Base-by-base conservation (phyloP, 257 asterid genomes). In the Salvia rosmarinus region DNA sequence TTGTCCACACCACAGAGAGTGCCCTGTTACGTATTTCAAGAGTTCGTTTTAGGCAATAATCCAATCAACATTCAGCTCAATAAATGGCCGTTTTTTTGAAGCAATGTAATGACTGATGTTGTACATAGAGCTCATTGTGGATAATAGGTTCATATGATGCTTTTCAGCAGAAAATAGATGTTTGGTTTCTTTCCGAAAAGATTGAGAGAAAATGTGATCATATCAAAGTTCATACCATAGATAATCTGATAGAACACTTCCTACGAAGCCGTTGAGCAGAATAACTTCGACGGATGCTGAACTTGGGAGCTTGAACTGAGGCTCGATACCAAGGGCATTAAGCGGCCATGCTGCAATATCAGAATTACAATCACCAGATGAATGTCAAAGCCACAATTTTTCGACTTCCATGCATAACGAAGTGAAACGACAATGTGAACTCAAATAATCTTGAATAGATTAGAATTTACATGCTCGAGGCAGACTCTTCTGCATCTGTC, bases 1-100 rank as follows among this genome's bases (percentile, higher is more conserved):
- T 87, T 30, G 97, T 91, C 93, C 96, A 89, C 21, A 89, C 85
- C 0, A 91, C 95, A 49, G 96, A 89, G 40, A 91, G 82, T 20
- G 95, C 95, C 95, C 93, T 91, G 81, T 75, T 35, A 52, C 70
- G 77, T 57, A 63, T 20, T 30, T 17, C 47, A 21, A 73, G 32
- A 46, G 58, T 35, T 50, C 30, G 19, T 17, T 28, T 28, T 54
- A 64, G 43, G 37, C 20, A 37, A 5, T 55, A 28, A 28, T 65
- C 11, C 51, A 20, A n/a, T 14, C 58, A 46, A 28, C 28, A 68
- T 30, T 25, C n/a, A n/a, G n/a, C n/a, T n/a, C n/a, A n/a, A n/a
- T n/a, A n/a, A n/a, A n/a, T n/a, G n/a, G n/a, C n/a, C n/a, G n/a
- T n/a, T n/a, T n/a, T n/a, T n/a, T n/a, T n/a, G n/a, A n/a, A n/a